These are phyloP conservation scores for Aspergillus neoniger DNA, from an alignment of 2,329 filamentous ascomycete species.

Conservation along the genomic window DNA sequence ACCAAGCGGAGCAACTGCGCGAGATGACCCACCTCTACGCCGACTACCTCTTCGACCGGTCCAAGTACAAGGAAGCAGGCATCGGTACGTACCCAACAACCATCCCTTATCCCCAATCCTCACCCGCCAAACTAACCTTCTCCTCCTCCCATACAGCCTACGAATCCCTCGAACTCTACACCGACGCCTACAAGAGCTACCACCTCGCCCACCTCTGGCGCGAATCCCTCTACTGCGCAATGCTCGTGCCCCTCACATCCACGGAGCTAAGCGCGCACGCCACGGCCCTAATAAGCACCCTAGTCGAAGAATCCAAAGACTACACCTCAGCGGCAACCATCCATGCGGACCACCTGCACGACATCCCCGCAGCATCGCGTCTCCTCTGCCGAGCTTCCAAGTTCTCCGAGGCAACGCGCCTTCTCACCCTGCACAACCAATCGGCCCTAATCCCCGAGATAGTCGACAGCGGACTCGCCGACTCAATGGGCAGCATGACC, in stretches of 20 bases:
- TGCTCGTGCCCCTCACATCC: conserved; percentile 64
- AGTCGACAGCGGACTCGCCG: conserved; percentile 76
- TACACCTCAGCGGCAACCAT: conserved; percentile 78
- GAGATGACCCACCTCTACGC: conserved; percentile 78
- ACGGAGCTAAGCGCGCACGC: conserved; percentile 68
- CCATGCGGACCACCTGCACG: conserved; percentile 75
- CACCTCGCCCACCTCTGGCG: conserved; percentile 85
- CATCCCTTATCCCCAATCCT: background rate
- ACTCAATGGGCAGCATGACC: conserved; percentile 78
- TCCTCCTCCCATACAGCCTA: conserved; percentile 57
- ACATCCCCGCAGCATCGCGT: conserved; percentile 69
- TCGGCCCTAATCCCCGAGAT: conserved; percentile 65
- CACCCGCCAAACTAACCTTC: background rate
- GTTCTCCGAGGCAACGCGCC: conserved; percentile 85
- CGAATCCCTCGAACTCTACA: conserved; percentile 77
- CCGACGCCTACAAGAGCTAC: conserved; percentile 78
- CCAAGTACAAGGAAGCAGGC: conserved; percentile 81
- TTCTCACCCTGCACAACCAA: conserved; percentile 64
- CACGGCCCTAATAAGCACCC: conserved; percentile 71
- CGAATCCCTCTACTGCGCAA: conserved; percentile 80
- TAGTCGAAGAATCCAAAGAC: conserved; percentile 78
- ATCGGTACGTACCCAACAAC: conserved; percentile 50
- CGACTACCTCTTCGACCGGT: conserved; percentile 70
- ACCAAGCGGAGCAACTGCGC: conserved; percentile 67
- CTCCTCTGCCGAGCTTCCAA: conserved; percentile 83